Evolutionary conservation across 2,329 filamentous ascomycete genomes (phyloP).

Genomic region (Calonectria naviculata): DNA sequence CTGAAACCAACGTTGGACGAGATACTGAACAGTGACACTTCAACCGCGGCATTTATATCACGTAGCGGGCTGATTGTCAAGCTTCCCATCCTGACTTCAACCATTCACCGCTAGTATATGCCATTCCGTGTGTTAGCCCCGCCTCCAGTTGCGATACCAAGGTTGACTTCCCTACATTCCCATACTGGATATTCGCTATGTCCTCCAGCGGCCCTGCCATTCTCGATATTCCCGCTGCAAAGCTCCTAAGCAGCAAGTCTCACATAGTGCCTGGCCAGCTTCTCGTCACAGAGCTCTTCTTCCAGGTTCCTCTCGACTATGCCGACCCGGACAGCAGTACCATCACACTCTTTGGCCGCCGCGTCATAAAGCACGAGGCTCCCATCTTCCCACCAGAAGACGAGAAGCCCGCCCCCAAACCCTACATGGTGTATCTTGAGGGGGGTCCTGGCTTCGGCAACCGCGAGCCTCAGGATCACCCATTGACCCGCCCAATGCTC

Average conservation of each 20-base stretch:
- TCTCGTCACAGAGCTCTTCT: slow-evolving; percentile 83
- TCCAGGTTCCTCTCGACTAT: slow-evolving; percentile 88
- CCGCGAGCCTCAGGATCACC: slow-evolving; percentile 76
- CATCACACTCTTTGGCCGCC: slow-evolving; percentile 83
- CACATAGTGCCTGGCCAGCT: slow-evolving; percentile 71
- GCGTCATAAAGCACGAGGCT: slow-evolving; percentile 73
- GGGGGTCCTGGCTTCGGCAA: slow-evolving; percentile 89
- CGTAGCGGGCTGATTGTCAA: background rate
- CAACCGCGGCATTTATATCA: background rate
- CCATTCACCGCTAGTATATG: background rate
- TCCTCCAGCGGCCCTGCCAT: slow-evolving; percentile 21
- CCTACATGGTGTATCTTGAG: slow-evolving; percentile 80
- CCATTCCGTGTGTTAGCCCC: slow-evolving; percentile 25
- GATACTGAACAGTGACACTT: background rate
- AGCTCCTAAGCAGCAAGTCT: slow-evolving; percentile 53
- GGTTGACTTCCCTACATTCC: background rate
- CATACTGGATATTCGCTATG: slow-evolving; percentile 16
- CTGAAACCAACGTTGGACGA: background rate
- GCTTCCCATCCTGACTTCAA: background rate
- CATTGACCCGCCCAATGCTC: slow-evolving; percentile 77
- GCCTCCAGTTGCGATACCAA: slow-evolving; percentile 19
- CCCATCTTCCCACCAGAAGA: slow-evolving; percentile 63
- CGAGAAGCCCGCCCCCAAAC: slow-evolving; percentile 52
- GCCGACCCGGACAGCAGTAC: slow-evolving; percentile 67
- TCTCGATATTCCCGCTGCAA: slow-evolving; percentile 48